phyloP scores from a whole-genome alignment of 2,329 filamentous ascomycete species.

The Tolypocladium sp. region DNA sequence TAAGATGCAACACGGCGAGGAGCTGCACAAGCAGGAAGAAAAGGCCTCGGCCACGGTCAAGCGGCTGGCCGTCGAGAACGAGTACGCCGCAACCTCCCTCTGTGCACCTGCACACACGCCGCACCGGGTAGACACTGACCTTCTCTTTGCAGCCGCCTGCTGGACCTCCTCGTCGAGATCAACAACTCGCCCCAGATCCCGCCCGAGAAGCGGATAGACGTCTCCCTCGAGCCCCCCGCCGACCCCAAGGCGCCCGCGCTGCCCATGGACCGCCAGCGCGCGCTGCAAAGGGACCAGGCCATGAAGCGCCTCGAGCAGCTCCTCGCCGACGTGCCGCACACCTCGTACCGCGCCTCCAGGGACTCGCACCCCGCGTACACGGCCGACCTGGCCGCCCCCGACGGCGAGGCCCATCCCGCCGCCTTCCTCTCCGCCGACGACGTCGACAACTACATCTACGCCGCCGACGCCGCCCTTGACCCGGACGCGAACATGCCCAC shows the following conservation, averaged over 20 bases:
- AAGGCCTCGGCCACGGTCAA: constrained; percentile 73
- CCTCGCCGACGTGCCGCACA: constrained; percentile 42
- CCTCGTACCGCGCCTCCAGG: constrained; percentile 42
- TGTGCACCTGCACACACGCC: background rate
- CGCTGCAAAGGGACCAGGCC: constrained; percentile 30
- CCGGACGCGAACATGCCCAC: constrained; percentile 35
- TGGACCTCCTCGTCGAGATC: constrained; percentile 82
- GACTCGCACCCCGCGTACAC: constrained; percentile 53
- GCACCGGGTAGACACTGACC: constrained; percentile 4
- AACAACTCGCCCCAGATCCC: constrained; percentile 78
- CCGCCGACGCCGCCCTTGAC: constrained; percentile 46
- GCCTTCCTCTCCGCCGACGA: constrained; percentile 62
- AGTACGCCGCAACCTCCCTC: constrained; percentile 47
- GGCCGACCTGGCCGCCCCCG: constrained; percentile 37
- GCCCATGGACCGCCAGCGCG: constrained; percentile 21
- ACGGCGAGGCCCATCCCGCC: constrained; percentile 47
- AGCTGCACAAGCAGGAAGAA: constrained; percentile 72
- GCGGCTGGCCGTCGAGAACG: constrained; percentile 81
- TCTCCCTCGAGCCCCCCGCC: constrained; percentile 41
- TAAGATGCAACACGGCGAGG: constrained; percentile 72
- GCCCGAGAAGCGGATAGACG: constrained; percentile 62
- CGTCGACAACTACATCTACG: constrained; percentile 64
- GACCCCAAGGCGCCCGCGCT: constrained; percentile 25
- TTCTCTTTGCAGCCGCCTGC: constrained; percentile 55
- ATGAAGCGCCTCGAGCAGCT: constrained; percentile 42